Percentiles rank a stretch among this genome's conserved stretches.
phyloP scores from a whole-genome alignment of 352 stramenopile genomes.

The Globisporangium apiculatum region DNA sequence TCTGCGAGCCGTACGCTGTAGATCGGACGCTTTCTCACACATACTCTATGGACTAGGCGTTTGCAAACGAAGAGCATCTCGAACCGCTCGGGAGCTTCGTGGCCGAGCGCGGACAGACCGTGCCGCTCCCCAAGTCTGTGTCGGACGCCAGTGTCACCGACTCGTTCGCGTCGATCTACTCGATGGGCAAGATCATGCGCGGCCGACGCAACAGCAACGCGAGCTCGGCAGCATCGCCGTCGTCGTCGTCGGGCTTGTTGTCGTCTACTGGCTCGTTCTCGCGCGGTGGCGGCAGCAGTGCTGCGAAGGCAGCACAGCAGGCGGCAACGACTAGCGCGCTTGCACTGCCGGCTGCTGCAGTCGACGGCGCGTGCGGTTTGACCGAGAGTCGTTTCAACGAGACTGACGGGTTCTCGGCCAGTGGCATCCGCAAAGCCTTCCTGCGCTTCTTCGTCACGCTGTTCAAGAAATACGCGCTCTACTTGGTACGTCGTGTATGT shows the following conservation, averaged over 20 bases:
- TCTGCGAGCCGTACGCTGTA: too few species aligned
- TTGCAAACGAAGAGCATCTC: slow-evolving; percentile 76
- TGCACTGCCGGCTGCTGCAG: slow-evolving; percentile 2
- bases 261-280: slow-evolving; percentile 15
- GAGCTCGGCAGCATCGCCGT: slow-evolving; percentile 26
- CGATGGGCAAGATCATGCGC: slow-evolving; percentile 63
- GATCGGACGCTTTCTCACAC: background rate
- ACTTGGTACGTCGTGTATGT: slow-evolving; percentile 37
- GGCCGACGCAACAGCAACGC: slow-evolving; percentile 40
- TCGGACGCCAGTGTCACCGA: slow-evolving; percentile 48
- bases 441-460: slow-evolving; percentile 79
- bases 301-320: background rate
- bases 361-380: slow-evolving; percentile 35
- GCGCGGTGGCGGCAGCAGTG: background rate
- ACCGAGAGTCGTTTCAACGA: slow-evolving; percentile 68
- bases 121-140: slow-evolving; percentile 51
- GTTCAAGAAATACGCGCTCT: slow-evolving; percentile 71
- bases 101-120: slow-evolving; percentile 59
- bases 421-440: slow-evolving; percentile 63
- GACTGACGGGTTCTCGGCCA: slow-evolving; percentile 55
- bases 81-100: slow-evolving; percentile 69
- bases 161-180: slow-evolving; percentile 48
- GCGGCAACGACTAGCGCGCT: background rate
- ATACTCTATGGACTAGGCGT: slow-evolving; percentile 30
- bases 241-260: slow-evolving; percentile 11